Evolutionary conservation across 2,329 filamentous ascomycete species (phyloP).

Genomic region (Rosellinia necatrix): DNA sequence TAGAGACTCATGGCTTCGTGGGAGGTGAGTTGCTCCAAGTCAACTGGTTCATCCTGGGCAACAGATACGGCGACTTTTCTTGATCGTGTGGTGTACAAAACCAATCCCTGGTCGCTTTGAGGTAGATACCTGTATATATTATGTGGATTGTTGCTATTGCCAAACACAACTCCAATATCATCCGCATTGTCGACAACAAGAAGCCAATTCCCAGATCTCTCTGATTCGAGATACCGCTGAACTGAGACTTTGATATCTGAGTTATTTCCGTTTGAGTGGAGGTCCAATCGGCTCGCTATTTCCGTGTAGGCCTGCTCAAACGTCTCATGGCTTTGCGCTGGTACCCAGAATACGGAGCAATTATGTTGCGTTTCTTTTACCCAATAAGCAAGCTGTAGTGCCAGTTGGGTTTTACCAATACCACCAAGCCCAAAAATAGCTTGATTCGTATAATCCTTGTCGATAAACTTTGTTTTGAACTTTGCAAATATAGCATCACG

Average conservation of each 20-base stretch:
- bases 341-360: neutral
- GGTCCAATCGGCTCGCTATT: neutral
- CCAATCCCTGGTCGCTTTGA: neutral
- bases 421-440: neutral
- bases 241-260: neutral
- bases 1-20: neutral
- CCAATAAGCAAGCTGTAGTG: neutral
- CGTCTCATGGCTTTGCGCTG: neutral
- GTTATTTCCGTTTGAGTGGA: neutral
- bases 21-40: neutral
- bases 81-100: neutral
- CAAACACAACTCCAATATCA: neutral
- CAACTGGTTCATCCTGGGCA: neutral
- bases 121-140: neutral
- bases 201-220: neutral
- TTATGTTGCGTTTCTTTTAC: neutral
- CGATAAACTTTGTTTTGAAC: neutral
- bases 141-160: neutral
- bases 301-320: neutral
- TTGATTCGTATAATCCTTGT: neutral
- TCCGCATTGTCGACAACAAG: neutral
- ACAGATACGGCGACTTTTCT: neutral
- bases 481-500: neutral
- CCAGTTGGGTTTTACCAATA: neutral
- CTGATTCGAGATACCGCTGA: neutral